Percentiles rank a stretch among this genome's conserved stretches.
These are phyloP conservation scores for Tricholoma saponaceum DNA, from an alignment of 768 basidiomycete species.

Conservation along the genomic window DNA sequence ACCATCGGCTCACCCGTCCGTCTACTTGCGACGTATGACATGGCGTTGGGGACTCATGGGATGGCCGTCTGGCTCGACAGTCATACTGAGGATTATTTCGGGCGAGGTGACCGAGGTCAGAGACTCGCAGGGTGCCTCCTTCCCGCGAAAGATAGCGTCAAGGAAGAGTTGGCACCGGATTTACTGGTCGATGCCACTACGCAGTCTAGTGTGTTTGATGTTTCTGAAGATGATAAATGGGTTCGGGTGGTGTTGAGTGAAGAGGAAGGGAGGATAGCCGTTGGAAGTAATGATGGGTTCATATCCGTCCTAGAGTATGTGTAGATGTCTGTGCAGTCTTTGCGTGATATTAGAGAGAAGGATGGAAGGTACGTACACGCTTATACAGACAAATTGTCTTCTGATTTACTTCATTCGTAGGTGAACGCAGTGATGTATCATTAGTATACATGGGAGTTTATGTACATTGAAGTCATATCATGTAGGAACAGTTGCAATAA, in stretches of 20 bases:
- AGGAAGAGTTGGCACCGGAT: constrained; percentile 18
- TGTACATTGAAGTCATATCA: background rate
- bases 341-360: background rate
- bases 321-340: constrained; percentile 14
- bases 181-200: constrained; percentile 24
- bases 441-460: constrained; percentile 1
- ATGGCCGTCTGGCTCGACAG: constrained; percentile 67
- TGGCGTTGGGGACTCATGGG: constrained; percentile 53
- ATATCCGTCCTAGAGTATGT: constrained; percentile 51
- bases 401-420: background rate
- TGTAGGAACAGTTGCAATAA: constrained; percentile 47
- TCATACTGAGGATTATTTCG: constrained; percentile 48
- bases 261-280: constrained; percentile 40
- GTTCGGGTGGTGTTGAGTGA: constrained; percentile 42
- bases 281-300: constrained; percentile 40
- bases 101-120: constrained; percentile 48
- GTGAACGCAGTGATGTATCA: background rate
- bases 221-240: constrained; percentile 48
- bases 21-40: constrained; percentile 49
- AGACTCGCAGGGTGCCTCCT: constrained; percentile 46
- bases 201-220: constrained; percentile 40
- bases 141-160: constrained; percentile 13
- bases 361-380: background rate
- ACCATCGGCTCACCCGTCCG: constrained; percentile 53
- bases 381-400: background rate